Percentiles rank a stretch among this genome's conserved stretches.
These are phyloP conservation scores for Colletotrichum melonis DNA, from an alignment of 2,329 filamentous ascomycete genomes.

Conservation along the genomic window DNA sequence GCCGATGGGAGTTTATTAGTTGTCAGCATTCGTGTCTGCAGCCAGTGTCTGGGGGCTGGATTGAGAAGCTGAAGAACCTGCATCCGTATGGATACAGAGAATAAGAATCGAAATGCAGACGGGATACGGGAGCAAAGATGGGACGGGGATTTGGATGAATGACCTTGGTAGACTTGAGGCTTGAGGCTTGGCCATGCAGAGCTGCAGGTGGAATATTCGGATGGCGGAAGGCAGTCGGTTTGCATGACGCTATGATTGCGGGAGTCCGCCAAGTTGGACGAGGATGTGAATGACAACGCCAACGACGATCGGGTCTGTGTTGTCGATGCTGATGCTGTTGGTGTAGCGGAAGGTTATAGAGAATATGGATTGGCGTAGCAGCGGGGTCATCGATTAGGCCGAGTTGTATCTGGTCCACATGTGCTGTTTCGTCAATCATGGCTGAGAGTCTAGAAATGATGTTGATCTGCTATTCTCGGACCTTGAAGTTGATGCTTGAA, in stretches of 20 bases:
- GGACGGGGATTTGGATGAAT: slow-evolving; percentile 1
- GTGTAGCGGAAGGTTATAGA: slow-evolving; percentile 1
- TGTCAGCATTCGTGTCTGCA: background rate
- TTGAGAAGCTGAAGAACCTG: background rate
- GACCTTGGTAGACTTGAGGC: background rate
- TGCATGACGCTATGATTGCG: slow-evolving; percentile 30
- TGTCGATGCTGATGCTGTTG: slow-evolving; percentile 13
- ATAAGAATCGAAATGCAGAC: background rate
- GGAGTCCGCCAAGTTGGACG: slow-evolving; percentile 14
- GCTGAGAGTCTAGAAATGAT: background rate
- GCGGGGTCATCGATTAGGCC: background rate
- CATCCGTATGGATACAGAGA: too few relatives aligned
- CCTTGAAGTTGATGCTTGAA: background rate
- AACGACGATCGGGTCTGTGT: slow-evolving; percentile 25
- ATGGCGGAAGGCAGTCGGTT: slow-evolving; percentile 9
- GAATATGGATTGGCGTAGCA: background rate
- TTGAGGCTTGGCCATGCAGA: background rate
- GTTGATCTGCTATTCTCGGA: background rate
- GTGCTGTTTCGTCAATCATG: slow-evolving; percentile 1
- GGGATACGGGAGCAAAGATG: slow-evolving; percentile 21
- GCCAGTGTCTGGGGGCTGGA: background rate
- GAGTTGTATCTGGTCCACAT: slow-evolving; percentile 11
- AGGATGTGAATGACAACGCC: background rate
- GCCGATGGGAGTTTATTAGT: background rate
- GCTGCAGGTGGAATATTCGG: slow-evolving; percentile 15